A percentile compares a stretch with the other conserved stretches of the same genome.
These are phyloP conservation scores for Heteromeles arbutifolia DNA, from an alignment of 306 rosid genomes.

Conservation along the genomic window DNA sequence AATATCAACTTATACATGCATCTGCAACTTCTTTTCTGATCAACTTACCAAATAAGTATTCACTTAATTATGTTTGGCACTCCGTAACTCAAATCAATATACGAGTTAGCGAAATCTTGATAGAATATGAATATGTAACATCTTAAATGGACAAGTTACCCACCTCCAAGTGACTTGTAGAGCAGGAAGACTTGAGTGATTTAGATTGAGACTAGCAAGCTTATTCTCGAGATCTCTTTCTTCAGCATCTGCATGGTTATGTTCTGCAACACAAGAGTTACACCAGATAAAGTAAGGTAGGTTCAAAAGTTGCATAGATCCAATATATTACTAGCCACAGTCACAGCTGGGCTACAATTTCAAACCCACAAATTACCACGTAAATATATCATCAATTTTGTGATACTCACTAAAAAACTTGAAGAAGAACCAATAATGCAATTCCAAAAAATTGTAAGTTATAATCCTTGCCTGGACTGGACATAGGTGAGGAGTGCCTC, in stretches of 20 bases:
- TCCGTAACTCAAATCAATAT: not conserved
- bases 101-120: not conserved
- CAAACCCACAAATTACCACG: not conserved
- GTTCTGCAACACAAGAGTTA: conserved; percentile 8
- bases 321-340: not conserved
- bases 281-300: conserved; percentile 25
- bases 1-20: not conserved
- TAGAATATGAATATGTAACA: not conserved
- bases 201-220: conserved; percentile 9
- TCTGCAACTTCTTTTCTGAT: not conserved
- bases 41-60: not conserved
- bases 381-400: not conserved
- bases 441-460: not conserved
- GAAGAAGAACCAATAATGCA: not conserved
- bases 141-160: conserved; percentile 26
- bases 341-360: not conserved
- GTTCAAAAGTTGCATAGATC: not conserved
- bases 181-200: conserved; percentile 35
- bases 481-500: conserved; percentile 2
- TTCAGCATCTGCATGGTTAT: conserved; percentile 15
- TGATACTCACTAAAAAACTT: not conserved
- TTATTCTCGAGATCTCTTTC: conserved; percentile 15
- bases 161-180: conserved; percentile 53
- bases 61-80: not conserved
- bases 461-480: conserved; percentile 3